Evolutionary conservation across 2,329 filamentous ascomycete species (phyloP).

Genomic region (Alternaria brassicicola): DNA sequence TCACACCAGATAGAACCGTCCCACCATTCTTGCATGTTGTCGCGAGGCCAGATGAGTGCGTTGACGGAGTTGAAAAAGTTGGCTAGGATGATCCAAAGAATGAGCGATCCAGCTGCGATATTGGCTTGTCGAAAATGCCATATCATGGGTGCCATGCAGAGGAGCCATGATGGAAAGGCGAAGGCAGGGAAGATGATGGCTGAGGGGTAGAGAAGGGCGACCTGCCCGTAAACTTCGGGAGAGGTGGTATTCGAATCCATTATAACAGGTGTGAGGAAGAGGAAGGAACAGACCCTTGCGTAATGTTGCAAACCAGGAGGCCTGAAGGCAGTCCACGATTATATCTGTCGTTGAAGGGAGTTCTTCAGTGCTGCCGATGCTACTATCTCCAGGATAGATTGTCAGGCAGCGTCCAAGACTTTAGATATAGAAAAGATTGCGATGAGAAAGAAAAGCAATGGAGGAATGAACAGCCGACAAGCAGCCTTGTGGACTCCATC

Average conservation of each 20-base stretch:
- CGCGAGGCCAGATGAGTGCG: conserved; percentile 67
- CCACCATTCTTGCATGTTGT: conserved; percentile 63
- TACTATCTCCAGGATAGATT: conserved; percentile 2
- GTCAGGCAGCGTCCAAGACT: background rate
- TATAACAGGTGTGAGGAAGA: background rate
- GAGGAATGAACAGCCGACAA: background rate
- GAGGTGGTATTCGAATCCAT: background rate
- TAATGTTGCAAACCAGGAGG: background rate
- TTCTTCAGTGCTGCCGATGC: background rate
- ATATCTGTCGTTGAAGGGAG: background rate
- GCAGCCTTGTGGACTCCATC: background rate
- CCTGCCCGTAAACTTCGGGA: background rate
- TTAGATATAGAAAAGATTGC: background rate
- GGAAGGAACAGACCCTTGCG: background rate
- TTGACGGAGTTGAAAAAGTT: conserved; percentile 67
- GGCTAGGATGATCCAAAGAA: conserved; percentile 61
- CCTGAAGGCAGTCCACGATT: background rate
- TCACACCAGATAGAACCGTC: conserved; percentile 68
- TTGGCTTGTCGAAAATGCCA: conserved; percentile 68
- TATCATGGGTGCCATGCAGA: conserved; percentile 63
- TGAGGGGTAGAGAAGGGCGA: conserved; percentile 35
- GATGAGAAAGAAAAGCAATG: background rate
- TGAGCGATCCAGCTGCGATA: conserved; percentile 62
- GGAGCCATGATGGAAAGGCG: conserved; percentile 57
- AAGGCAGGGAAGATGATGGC: conserved; percentile 57